phyloP scores from a whole-genome alignment of 225 moss, liverwort and hornwort genomes.

The Pleurozium schreberi region DNA sequence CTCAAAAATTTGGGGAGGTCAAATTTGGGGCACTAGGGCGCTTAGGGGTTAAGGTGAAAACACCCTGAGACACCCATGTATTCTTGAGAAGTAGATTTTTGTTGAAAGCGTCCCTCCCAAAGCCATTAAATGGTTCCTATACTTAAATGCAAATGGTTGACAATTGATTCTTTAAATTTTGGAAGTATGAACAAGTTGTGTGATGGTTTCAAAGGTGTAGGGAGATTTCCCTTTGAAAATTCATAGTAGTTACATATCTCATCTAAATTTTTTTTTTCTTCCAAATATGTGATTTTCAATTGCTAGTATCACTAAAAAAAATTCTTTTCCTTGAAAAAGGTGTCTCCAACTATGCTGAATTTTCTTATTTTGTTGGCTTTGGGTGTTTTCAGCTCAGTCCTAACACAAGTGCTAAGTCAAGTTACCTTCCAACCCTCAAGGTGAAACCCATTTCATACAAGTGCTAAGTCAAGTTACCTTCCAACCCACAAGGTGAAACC shows the following conservation, averaged over 20 bases:
- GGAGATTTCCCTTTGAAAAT: background rate
- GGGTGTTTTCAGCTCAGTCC: background rate
- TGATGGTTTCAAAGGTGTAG: accelerated
- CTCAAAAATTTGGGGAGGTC: too few relatives aligned
- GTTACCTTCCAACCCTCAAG: too few relatives aligned
- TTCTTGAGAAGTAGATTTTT: background rate
- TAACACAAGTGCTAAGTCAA: background rate
- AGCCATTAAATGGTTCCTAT: background rate
- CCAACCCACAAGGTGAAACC: too few relatives aligned
- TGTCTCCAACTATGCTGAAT: background rate
- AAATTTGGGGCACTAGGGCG: too few relatives aligned
- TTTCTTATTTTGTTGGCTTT: accelerated
- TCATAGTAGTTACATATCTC: accelerated
- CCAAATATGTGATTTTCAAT: background rate
- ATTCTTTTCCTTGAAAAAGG: background rate
- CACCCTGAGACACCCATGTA: accelerated
- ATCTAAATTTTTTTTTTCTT: background rate
- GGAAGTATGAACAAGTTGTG: background rate
- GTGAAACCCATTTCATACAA: too few relatives aligned
- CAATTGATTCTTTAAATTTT: accelerated
- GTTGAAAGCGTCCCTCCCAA: background rate
- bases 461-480: too few relatives aligned
- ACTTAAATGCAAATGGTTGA: background rate
- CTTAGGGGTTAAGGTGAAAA: background rate
- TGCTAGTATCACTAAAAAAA: accelerated